Percentiles rank a stretch among this genome's conserved stretches.
phyloP scores from a whole-genome alignment of 73 alveolate genomes.

The Paramecium caudatum region DNA sequence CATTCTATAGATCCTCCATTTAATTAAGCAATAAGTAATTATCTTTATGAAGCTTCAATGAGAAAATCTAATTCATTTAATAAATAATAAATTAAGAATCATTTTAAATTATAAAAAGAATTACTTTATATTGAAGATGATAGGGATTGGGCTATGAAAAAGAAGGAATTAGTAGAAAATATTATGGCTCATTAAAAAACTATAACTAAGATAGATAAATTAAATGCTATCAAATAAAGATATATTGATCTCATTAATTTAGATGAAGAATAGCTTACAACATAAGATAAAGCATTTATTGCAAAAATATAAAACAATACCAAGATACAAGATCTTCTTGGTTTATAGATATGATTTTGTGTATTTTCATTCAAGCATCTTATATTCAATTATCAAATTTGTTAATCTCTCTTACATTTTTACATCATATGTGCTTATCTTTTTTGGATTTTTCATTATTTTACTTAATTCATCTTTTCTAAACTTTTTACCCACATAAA shows the following conservation, averaged over 20 bases:
- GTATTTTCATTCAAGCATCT: conserved; percentile 19
- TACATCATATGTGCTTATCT: too few species aligned
- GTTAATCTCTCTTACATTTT: neutral
- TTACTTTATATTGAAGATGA: conserved; percentile 42
- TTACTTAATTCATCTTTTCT: neutral
- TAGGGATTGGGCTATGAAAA: conserved; percentile 61
- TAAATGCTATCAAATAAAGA: conserved; percentile 2
- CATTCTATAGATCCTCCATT: conserved; percentile 64
- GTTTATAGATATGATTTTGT: neutral
- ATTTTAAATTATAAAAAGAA: conserved; percentile 41
- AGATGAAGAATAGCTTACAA: neutral
- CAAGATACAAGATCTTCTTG: neutral
- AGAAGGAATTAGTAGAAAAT: neutral
- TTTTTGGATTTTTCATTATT: neutral
- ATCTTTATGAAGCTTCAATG: conserved; percentile 63
- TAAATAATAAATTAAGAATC: neutral
- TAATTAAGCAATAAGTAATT: conserved; percentile 26
- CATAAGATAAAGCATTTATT: neutral
- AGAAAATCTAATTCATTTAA: neutral
- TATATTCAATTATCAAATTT: conserved; percentile 1
- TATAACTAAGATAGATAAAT: conserved; percentile 23
- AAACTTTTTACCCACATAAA: conserved; percentile 84
- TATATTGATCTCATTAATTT: neutral
- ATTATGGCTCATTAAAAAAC: neutral
- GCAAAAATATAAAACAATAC: conserved; percentile 16